Evolutionary conservation across 2,329 filamentous ascomycete species (phyloP).

Genomic region (Lachnellula suecica): DNA sequence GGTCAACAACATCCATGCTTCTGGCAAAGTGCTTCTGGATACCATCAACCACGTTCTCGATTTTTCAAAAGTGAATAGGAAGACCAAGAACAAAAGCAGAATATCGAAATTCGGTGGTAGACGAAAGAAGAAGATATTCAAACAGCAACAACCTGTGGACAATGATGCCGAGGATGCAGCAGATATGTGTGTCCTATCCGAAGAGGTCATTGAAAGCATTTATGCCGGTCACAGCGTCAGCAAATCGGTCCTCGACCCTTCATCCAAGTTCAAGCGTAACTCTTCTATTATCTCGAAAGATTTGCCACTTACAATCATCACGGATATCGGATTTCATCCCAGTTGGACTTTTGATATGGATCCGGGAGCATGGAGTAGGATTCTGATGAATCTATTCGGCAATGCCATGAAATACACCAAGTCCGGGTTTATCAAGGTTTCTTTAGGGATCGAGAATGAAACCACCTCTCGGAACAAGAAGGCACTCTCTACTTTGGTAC

Average conservation of each 20-base stretch:
- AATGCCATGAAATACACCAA: slow-evolving; percentile 64
- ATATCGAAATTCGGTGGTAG: slow-evolving; percentile 14
- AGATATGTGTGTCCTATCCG: slow-evolving; percentile 28
- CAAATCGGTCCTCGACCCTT: slow-evolving; percentile 23
- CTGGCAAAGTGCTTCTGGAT: slow-evolving; percentile 50
- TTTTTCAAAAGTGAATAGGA: slow-evolving; percentile 53
- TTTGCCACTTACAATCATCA: slow-evolving; percentile 42
- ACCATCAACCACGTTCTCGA: slow-evolving; percentile 53
- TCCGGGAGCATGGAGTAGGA: slow-evolving; percentile 47
- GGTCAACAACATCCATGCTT: slow-evolving; percentile 49
- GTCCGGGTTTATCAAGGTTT: slow-evolving; percentile 48
- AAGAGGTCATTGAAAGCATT: slow-evolving; percentile 33
- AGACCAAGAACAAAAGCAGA: slow-evolving; percentile 22
- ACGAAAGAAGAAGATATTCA: slow-evolving; percentile 8
- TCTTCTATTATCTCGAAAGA: slow-evolving; percentile 11
- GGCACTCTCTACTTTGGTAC: slow-evolving; percentile 22
- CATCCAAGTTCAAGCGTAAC: slow-evolving; percentile 20
- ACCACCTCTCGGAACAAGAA: slow-evolving; percentile 13
- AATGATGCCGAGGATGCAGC: slow-evolving; percentile 21
- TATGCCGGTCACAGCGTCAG: slow-evolving; percentile 28
- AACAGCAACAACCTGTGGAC: slow-evolving; percentile 11
- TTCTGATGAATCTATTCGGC: slow-evolving; percentile 63
- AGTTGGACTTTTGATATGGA: slow-evolving; percentile 55
- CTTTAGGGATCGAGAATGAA: slow-evolving; percentile 32
- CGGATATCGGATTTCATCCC: slow-evolving; percentile 48